Percentiles rank a stretch among this genome's conserved stretches.
Evolutionary conservation across 108 stramenopile species (phyloP).

Genomic region (Nitzschia sp.): DNA sequence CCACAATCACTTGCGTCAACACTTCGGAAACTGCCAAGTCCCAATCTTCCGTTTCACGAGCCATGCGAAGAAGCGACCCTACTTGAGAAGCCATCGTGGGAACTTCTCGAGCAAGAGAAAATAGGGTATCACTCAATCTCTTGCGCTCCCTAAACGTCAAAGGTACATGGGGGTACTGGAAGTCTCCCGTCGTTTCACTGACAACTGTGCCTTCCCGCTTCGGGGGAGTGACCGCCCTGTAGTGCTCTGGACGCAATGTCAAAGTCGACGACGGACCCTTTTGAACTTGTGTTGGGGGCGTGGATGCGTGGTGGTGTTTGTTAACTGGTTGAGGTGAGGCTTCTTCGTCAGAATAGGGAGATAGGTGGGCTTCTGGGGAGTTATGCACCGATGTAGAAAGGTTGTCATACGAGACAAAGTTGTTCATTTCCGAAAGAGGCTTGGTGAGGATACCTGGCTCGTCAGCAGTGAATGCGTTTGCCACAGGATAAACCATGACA

Average conservation of each 20-base stretch:
- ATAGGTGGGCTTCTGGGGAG: constrained; percentile 33
- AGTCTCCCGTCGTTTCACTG: constrained; percentile 27
- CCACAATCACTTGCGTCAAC: constrained; percentile 72
- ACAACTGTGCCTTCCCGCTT: constrained; percentile 2
- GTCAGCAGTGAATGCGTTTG: constrained; percentile 66
- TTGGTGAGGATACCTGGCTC: constrained; percentile 76
- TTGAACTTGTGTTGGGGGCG: constrained; percentile 7
- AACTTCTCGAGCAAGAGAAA: constrained; percentile 55
- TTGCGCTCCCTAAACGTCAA: constrained; percentile 71
- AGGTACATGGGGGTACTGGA: constrained; percentile 66
- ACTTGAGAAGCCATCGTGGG: constrained; percentile 60
- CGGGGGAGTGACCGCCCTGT: constrained; percentile 47
- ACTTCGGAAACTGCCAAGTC: constrained; percentile 78
- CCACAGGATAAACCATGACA: constrained; percentile 72
- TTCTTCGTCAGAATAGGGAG: neutral
- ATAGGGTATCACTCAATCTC: constrained; percentile 71
- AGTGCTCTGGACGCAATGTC: constrained; percentile 71
- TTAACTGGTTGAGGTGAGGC: neutral
- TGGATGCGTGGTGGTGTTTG: constrained; percentile 8
- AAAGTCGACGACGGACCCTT: constrained; percentile 6
- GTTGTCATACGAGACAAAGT: constrained; percentile 64
- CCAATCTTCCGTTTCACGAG: constrained; percentile 68
- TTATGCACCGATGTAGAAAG: constrained; percentile 6
- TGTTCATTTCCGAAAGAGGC: constrained; percentile 77
- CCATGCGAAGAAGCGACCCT: constrained; percentile 52